These are phyloP conservation scores for Farysia itapuensis DNA, from an alignment of 1,284 basidiomycete genomes.

Conservation along the genomic window DNA sequence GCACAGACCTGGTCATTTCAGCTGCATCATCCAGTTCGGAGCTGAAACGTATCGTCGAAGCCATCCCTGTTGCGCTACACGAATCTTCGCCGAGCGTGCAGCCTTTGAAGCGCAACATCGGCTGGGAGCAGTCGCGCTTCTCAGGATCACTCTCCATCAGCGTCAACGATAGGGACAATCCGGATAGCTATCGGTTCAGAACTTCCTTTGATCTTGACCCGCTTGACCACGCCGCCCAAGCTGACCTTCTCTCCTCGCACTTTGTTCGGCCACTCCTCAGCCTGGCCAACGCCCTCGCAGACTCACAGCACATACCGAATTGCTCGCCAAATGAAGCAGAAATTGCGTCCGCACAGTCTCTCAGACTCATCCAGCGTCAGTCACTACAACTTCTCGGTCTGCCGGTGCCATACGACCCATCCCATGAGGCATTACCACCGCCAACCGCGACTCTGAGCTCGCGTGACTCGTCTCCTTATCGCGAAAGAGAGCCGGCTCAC, in stretches of 20 bases:
- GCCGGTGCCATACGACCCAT: too few relatives aligned
- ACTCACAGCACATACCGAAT: too few relatives aligned
- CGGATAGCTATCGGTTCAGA: constrained; percentile 2
- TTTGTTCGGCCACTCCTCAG: background rate
- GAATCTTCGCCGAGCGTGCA: constrained; percentile 4
- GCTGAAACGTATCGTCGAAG: background rate
- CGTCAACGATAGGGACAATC: constrained; percentile 1
- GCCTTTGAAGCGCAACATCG: constrained; percentile 1
- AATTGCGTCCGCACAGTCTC: too few relatives aligned
- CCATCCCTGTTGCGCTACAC: constrained; percentile 2
- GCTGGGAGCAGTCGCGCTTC: constrained; percentile 12
- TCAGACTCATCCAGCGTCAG: too few relatives aligned
- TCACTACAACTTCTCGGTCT: too few relatives aligned
- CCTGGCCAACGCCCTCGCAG: background rate
- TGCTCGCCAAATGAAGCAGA: too few relatives aligned
- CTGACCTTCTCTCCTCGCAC: constrained; percentile 2
- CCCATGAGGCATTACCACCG: too few relatives aligned
- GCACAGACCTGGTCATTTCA: background rate
- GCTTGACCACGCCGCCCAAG: constrained; percentile 8
- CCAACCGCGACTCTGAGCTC: too few relatives aligned
- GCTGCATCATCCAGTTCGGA: background rate
- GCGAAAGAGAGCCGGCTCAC: too few relatives aligned
- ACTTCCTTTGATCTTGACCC: constrained; percentile 23
- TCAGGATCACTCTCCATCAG: constrained; percentile 16
- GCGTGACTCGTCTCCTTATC: too few relatives aligned